A percentile compares a stretch with the other conserved stretches of the same genome.
These are phyloP conservation scores for Tulasnella sp. DNA, from an alignment of 768 basidiomycete species.

Conservation along the genomic window DNA sequence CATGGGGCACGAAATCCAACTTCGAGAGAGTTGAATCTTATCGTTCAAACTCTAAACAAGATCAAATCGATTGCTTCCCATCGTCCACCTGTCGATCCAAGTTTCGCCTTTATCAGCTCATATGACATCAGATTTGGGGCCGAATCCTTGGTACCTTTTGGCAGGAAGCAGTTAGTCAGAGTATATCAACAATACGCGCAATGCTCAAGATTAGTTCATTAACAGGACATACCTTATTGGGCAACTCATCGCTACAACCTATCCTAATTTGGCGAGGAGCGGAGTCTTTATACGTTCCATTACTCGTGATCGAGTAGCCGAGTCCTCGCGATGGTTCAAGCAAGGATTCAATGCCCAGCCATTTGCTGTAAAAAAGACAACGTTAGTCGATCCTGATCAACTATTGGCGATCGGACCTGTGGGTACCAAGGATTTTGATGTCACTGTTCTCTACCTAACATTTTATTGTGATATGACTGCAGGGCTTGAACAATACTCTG, in stretches of 20 bases:
- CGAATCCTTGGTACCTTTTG: slow-evolving; percentile 6
- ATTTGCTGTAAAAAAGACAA: background rate
- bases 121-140: background rate
- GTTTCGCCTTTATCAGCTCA: background rate
- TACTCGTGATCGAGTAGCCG: background rate
- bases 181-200: background rate
- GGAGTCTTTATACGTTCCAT: slow-evolving; percentile 10
- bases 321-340: slow-evolving; percentile 12
- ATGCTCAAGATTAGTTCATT: background rate
- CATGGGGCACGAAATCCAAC: slow-evolving; percentile 9
- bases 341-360: slow-evolving; percentile 2
- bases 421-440: background rate
- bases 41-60: background rate
- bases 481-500: slow-evolving; percentile 9
- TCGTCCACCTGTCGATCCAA: too few relatives aligned
- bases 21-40: background rate
- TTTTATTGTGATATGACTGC: background rate
- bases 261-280: background rate
- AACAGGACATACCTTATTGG: slow-evolving; percentile 5
- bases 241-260: background rate
- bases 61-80: background rate
- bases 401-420: slow-evolving; percentile 3
- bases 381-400: background rate
- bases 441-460: background rate
- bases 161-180: slow-evolving; percentile 6